Evolutionary conservation across 176 grass and related monocot species (phyloP).

Genomic region (Olyra latifolia): DNA sequence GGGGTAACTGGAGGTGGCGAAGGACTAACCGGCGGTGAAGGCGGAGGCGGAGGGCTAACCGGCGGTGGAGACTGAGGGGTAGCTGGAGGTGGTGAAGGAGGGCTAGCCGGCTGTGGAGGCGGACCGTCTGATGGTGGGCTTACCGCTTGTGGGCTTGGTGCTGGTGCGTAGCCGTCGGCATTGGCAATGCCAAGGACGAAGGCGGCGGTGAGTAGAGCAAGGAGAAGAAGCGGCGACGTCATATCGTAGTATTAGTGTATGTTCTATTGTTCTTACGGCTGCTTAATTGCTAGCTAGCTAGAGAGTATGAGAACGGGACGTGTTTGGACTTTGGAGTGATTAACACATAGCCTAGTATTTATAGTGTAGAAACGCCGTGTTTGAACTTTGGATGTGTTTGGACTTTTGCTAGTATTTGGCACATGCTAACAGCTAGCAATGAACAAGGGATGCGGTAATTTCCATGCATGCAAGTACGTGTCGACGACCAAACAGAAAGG

Average conservation of each 20-base stretch:
- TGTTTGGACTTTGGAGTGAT: not conserved
- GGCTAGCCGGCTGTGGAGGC: not conserved
- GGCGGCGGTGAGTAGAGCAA: not conserved
- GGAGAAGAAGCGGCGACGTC: not conserved
- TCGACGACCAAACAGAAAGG: not conserved
- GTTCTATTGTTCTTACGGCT: not conserved
- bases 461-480: not conserved
- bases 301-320: not conserved
- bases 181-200: not conserved
- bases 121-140: too few relatives aligned
- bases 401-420: too few relatives aligned
- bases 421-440: not conserved
- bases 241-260: not conserved
- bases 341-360: not conserved
- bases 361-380: not conserved
- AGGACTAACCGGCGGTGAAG: not conserved
- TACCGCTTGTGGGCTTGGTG: not conserved
- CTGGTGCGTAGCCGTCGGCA: not conserved
- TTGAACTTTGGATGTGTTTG: too few relatives aligned
- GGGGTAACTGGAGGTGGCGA: not conserved
- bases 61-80: not conserved
- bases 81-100: not conserved
- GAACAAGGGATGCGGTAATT: not conserved
- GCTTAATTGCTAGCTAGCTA: not conserved
- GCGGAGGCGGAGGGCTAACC: not conserved